Evolutionary conservation across 345 rosid species (phyloP).

Genomic region (Salix koriyanagi): DNA sequence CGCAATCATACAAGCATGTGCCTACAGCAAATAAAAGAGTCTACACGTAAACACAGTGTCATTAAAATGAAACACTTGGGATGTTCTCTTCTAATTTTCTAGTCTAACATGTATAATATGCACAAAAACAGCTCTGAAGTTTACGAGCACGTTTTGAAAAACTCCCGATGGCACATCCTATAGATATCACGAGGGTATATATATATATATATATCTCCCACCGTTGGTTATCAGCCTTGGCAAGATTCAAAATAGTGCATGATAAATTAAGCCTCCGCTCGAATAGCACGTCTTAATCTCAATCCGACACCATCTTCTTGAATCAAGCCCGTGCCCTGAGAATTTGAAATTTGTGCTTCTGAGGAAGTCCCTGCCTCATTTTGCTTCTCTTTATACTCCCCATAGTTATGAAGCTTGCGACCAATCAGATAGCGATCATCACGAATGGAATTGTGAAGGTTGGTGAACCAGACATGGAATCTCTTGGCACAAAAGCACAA

Average conservation of each 20-base stretch:
- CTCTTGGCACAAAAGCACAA: constrained; percentile 80
- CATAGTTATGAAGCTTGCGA: constrained; percentile 83
- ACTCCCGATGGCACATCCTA: constrained; percentile 1
- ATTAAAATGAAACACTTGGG: neutral
- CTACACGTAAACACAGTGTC: neutral
- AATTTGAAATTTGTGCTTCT: constrained; percentile 21
- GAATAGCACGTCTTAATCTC: constrained; percentile 51
- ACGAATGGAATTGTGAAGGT: constrained; percentile 96
- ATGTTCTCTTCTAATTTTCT: neutral
- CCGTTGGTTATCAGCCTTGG: neutral
- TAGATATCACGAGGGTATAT: neutral
- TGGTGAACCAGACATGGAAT: constrained; percentile 91
- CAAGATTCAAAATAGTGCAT: neutral
- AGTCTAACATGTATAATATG: constrained; percentile 12
- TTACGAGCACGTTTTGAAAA: neutral
- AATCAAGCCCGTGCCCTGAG: constrained; percentile 28
- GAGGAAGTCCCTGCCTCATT: constrained; percentile 22
- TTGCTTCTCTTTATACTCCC: constrained; percentile 47
- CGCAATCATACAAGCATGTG: neutral
- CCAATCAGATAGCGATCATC: constrained; percentile 95
- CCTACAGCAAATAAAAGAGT: neutral
- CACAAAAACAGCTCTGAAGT: constrained; percentile 1
- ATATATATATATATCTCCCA: neutral
- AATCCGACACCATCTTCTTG: constrained; percentile 55
- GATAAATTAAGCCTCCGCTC: constrained; percentile 26